Evolutionary conservation across 768 basidiomycete species (phyloP), one percentile per base, ranked within the genome.

Genomic region (Boletus patriciae): DNA sequence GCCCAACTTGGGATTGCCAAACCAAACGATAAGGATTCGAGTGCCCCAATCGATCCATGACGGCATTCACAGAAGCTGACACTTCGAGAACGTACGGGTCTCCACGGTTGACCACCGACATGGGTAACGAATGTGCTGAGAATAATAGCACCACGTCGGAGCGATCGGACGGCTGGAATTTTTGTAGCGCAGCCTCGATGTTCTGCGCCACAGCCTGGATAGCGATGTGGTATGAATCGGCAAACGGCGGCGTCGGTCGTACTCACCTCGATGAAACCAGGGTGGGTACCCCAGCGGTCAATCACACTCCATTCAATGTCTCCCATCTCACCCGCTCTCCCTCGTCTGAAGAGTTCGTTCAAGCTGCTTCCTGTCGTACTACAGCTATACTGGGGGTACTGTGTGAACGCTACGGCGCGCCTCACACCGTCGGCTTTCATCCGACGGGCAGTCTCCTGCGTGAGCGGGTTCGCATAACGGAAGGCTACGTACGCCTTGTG

Each of bases 351-450:
- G 27, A 99, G 75, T 71, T 99, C 97, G 66, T 98, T 99, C 68
- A 99, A 69, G 70, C 92, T 95, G 75, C 94, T 97, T 49, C 97
- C 97, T 0, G 97, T 98, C 12, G 97, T 99, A 59, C 92, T 95
- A 73, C 97, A 99, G 67, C 89, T 92, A 73, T 99, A 99, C 72
- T 99, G 97, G 1, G 97, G 97, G 71, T 99, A 99, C 73, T 99
- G 97, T 4, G 92, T 92, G 76, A 99, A 99, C 19, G 95, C 97
- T 27, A 99, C 78, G 0, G 96, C 97, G 60, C 95, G 79, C 71
- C 81, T 88, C 33, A 99, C 93, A 21, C 95, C 94, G 68, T 98
- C 97, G 50, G 77, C 81, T 74, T 85, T 86, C 88, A 99, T 87
- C 72, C 92, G 86, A 53, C 77, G 80, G 12, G 92, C 82, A 27